Evolutionary conservation across 768 basidiomycete genomes (phyloP).

Genomic region (Amanita inopinata): DNA sequence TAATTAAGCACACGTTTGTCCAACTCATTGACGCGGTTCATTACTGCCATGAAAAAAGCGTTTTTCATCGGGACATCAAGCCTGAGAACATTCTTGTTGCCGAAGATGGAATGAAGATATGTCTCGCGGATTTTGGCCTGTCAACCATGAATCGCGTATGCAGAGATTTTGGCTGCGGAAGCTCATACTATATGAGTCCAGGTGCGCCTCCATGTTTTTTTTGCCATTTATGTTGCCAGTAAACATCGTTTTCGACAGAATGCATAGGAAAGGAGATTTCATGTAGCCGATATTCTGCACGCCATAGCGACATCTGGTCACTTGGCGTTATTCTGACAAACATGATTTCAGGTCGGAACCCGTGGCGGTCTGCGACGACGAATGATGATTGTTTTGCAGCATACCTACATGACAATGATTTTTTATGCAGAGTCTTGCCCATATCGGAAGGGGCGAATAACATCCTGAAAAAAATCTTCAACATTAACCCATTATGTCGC

Average conservation of each 20-base stretch:
- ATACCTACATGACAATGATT: constrained; percentile 53
- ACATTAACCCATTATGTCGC: constrained; percentile 50
- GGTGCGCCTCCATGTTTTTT: constrained; percentile 35
- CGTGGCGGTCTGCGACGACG: constrained; percentile 64
- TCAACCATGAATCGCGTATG: constrained; percentile 38
- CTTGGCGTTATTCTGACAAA: constrained; percentile 77
- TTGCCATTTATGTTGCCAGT: not conserved
- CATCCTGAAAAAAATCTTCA: constrained; percentile 66
- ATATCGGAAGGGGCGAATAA: constrained; percentile 58
- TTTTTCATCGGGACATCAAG: constrained; percentile 84
- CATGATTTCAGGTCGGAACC: constrained; percentile 68
- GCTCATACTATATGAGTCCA: constrained; percentile 60
- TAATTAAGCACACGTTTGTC: constrained; percentile 62
- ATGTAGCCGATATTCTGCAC: constrained; percentile 43
- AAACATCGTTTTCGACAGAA: constrained; percentile 34
- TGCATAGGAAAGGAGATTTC: constrained; percentile 38
- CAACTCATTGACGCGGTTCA: constrained; percentile 75
- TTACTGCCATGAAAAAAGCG: constrained; percentile 57
- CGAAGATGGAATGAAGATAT: constrained; percentile 40
- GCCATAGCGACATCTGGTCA: constrained; percentile 64
- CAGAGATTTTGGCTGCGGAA: constrained; percentile 48
- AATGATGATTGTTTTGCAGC: constrained; percentile 59
- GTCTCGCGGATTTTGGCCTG: constrained; percentile 74
- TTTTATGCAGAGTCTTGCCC: constrained; percentile 58
- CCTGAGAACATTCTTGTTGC: constrained; percentile 72